Percentiles rank a stretch among this genome's conserved stretches.
Conservation (phyloP, 164 flowering plant genomes). For the Chimonanthus salicifolius region DNA sequence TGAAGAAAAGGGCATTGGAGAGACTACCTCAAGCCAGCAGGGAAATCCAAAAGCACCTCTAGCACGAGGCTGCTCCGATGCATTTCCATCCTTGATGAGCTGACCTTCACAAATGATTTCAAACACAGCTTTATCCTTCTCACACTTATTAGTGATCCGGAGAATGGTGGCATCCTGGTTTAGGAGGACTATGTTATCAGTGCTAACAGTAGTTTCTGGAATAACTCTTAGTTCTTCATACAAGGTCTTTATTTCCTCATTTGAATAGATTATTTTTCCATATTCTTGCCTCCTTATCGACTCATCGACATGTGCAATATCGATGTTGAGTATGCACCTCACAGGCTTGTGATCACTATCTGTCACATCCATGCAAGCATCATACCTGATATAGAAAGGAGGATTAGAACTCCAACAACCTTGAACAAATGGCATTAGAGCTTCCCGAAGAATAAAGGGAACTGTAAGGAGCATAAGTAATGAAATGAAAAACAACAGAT, state of each 20-base stretch:
- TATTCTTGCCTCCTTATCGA: slow-evolving; percentile 69
- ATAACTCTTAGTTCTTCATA: slow-evolving; percentile 40
- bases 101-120: slow-evolving; percentile 67
- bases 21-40: slow-evolving; percentile 90
- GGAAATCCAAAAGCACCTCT: slow-evolving; percentile 84
- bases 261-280: slow-evolving; percentile 57
- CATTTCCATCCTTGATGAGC: slow-evolving; percentile 25
- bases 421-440: too few relatives aligned
- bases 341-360: slow-evolving; percentile 99
- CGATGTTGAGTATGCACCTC: slow-evolving; percentile 62
- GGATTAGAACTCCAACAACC: not conserved
- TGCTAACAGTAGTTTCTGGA: slow-evolving; percentile 72
- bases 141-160: slow-evolving; percentile 59
- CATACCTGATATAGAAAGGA: slow-evolving; percentile 51
- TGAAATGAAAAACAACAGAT: not conserved
- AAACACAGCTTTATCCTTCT: slow-evolving; percentile 45
- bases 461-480: not conserved
- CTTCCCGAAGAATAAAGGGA: not conserved
- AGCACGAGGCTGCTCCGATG: slow-evolving; percentile 37
- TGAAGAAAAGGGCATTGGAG: not conserved
- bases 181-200: slow-evolving; percentile 57
- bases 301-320: slow-evolving; percentile 71
- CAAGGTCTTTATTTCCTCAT: slow-evolving; percentile 44
- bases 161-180: slow-evolving; percentile 59
- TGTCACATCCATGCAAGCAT: slow-evolving; percentile 95